These are phyloP conservation scores for Diaporthe caulivora DNA, from an alignment of 2,329 filamentous ascomycete genomes.

Conservation along the genomic window DNA sequence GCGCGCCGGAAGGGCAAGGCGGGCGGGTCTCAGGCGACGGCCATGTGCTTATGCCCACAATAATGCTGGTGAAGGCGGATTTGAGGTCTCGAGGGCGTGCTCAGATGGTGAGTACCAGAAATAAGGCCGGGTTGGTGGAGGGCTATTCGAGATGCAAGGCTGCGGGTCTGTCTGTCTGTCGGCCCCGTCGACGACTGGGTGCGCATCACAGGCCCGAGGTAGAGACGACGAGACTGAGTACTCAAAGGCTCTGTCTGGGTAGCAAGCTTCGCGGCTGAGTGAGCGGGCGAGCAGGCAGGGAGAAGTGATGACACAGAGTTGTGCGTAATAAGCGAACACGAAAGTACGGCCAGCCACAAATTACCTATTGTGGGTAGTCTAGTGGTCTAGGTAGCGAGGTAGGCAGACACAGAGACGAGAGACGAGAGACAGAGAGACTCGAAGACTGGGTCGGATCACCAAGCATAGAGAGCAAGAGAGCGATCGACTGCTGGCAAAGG, in stretches of 20 bases:
- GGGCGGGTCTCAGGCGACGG: neutral
- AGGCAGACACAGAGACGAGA: too few relatives aligned
- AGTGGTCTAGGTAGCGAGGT: too few relatives aligned
- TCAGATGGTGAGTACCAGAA: neutral
- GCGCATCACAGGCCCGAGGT: neutral
- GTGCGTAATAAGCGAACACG: neutral
- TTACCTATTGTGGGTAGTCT: neutral
- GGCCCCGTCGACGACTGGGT: constrained; percentile 1
- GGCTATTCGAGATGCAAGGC: neutral
- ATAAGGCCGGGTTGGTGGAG: neutral
- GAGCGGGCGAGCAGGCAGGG: neutral
- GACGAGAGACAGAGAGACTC: neutral
- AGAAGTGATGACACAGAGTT: neutral
- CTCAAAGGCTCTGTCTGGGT: neutral
- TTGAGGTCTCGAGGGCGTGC: neutral
- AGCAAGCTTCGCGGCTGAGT: neutral
- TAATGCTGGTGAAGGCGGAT: neutral
- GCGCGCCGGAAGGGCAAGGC: neutral
- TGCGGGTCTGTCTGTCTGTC: neutral
- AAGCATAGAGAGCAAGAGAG: neutral
- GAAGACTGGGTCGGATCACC: neutral
- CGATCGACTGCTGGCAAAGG: neutral
- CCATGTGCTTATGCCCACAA: neutral
- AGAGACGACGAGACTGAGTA: neutral
- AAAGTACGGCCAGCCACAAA: neutral